A percentile compares a stretch with the other conserved stretches of the same genome.
phyloP scores from a whole-genome alignment of 768 basidiomycete genomes.

The Auricularia heimuer region DNA sequence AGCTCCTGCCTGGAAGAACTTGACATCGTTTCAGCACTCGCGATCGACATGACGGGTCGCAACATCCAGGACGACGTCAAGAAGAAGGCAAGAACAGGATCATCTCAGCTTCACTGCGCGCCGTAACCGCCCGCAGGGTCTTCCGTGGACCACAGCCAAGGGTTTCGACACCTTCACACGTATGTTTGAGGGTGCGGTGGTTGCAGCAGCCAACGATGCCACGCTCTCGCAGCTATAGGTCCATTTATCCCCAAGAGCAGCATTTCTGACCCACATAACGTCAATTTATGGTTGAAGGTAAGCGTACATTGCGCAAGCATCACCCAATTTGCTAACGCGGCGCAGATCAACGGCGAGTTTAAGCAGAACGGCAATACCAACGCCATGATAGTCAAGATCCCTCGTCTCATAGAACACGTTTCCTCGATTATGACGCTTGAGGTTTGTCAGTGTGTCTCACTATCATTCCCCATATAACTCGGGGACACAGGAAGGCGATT shows the following conservation, averaged over 20 bases:
- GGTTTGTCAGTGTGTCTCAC: conserved; percentile 30
- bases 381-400: conserved; percentile 91
- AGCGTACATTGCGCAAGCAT: not conserved
- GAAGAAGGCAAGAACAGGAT: conserved; percentile 34
- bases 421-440: conserved; percentile 97
- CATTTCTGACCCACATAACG: conserved; percentile 62
- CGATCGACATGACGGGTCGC: conserved; percentile 93
- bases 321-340: not conserved
- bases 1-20: not conserved
- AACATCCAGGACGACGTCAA: conserved; percentile 92
- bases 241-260: conserved; percentile 70
- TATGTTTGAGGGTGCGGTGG: not conserved
- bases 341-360: conserved; percentile 68
- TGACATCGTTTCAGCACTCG: conserved; percentile 42
- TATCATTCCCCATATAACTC: not conserved
- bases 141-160: conserved; percentile 97
- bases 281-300: conserved; percentile 70
- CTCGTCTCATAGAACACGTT: conserved; percentile 77
- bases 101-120: not conserved
- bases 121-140: conserved; percentile 29
- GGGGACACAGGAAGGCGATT: conserved; percentile 65
- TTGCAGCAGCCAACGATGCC: not conserved
- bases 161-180: conserved; percentile 97
- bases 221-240: conserved; percentile 25
- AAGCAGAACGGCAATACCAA: conserved; percentile 80